A percentile compares a stretch with the other conserved stretches of the same genome.
These are phyloP conservation scores for Basipetospora chlamydospora DNA, from an alignment of 2,329 filamentous ascomycete genomes.

Conservation along the genomic window DNA sequence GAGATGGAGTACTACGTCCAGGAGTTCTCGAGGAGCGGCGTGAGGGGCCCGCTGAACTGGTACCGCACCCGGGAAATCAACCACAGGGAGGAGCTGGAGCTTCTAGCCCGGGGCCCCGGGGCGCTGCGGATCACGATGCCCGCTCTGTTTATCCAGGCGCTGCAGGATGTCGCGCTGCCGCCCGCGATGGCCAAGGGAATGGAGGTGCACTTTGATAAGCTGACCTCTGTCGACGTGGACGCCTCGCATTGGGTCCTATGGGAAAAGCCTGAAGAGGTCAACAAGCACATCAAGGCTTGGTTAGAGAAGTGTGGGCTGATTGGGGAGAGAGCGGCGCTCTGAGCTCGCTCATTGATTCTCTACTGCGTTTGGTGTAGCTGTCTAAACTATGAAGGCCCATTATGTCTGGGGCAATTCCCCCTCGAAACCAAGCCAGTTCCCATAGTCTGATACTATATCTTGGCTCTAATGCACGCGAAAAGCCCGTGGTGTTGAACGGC, in stretches of 20 bases:
- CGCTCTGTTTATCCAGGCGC: slow-evolving; percentile 60
- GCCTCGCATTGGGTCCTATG: slow-evolving; percentile 72
- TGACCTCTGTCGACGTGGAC: slow-evolving; percentile 52
- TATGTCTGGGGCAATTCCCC: too few species aligned
- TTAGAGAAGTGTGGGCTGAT: slow-evolving; percentile 26
- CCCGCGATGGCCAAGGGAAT: slow-evolving; percentile 58
- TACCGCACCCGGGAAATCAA: slow-evolving; percentile 66
- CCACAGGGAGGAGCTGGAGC: slow-evolving; percentile 55
- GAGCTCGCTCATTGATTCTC: too few species aligned
- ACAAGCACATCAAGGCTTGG: slow-evolving; percentile 54
- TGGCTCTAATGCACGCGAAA: too few species aligned
- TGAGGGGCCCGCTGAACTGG: slow-evolving; percentile 77
- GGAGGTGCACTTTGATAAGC: slow-evolving; percentile 48
- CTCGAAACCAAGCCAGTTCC: too few species aligned
- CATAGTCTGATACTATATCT: too few species aligned
- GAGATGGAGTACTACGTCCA: slow-evolving; percentile 66
- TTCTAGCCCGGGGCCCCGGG: slow-evolving; percentile 38
- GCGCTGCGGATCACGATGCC: slow-evolving; percentile 39
- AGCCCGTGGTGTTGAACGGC: too few species aligned
- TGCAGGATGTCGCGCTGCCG: slow-evolving; percentile 56
- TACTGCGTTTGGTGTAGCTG: too few species aligned
- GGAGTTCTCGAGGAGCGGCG: slow-evolving; percentile 55
- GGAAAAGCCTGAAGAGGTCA: slow-evolving; percentile 57
- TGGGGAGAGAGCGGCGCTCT: slow-evolving; percentile 22
- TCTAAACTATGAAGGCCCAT: too few species aligned